Conservation (phyloP, 106 monocot species). For the Triglochin maritima region DNA sequence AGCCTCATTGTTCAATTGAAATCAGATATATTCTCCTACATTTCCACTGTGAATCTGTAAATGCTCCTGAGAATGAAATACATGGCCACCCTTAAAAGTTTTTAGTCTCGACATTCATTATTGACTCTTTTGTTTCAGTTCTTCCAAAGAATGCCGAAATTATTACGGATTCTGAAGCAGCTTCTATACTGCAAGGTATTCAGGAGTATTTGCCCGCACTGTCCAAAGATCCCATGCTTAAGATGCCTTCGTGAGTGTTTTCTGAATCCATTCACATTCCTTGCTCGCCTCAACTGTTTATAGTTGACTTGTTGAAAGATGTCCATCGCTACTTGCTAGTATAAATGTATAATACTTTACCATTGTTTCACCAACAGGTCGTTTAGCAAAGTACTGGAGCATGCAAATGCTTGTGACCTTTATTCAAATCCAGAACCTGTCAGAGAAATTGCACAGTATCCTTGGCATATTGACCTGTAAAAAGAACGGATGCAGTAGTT, state of each 20-base stretch:
- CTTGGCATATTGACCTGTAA: constrained; percentile 4
- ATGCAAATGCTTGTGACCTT: constrained; percentile 25
- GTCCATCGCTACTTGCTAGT: no score
- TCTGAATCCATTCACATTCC: neutral
- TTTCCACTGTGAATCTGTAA: no score
- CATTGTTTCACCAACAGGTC: constrained; percentile 18
- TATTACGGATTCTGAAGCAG: constrained; percentile 64
- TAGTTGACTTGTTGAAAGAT: no score
- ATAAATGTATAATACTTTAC: no score
- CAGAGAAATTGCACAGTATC: constrained; percentile 50
- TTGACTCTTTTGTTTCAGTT: constrained; percentile 24
- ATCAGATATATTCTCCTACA: no score
- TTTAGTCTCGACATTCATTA: neutral
- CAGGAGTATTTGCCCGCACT: constrained; percentile 39
- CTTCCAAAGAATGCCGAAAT: constrained; percentile 39
- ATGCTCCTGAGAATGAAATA: no score
- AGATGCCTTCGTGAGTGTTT: constrained; percentile 39
- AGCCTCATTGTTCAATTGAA: no score
- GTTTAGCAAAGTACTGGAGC: constrained; percentile 45
- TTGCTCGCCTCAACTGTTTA: neutral
- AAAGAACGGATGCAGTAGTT: neutral
- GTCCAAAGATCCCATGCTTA: constrained; percentile 42
- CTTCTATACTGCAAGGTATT: constrained; percentile 39
- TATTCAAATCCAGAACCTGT: constrained; percentile 34
- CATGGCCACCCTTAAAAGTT: neutral